These are phyloP conservation scores for Acanthamoeba lenticulata DNA, from an alignment of 208 protist genomes.

Conservation along the genomic window DNA sequence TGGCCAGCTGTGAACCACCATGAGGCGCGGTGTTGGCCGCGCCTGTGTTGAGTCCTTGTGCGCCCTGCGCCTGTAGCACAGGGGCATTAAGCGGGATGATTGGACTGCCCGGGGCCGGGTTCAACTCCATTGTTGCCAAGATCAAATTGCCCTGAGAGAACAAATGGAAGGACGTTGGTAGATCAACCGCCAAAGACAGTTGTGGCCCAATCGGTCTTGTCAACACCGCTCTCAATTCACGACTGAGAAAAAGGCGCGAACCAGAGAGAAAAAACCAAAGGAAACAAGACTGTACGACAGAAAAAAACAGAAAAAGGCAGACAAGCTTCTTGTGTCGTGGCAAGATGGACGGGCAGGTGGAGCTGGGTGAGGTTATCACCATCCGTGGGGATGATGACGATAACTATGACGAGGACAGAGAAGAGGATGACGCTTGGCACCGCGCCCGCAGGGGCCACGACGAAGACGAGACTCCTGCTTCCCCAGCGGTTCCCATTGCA, in stretches of 20 bases:
- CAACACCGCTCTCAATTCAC: no score
- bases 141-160: no score
- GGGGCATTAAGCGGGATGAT: neutral
- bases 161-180: no score
- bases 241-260: no score
- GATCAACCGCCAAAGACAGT: no score
- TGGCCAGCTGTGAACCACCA: neutral
- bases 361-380: neutral
- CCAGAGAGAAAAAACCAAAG: no score
- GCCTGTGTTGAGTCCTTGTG: neutral
- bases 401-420: neutral
- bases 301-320: no score
- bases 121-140: neutral
- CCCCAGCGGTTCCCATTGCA: neutral
- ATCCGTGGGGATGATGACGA: neutral
- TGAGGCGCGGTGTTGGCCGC: neutral
- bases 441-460: neutral
- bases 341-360: neutral
- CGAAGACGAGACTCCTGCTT: no score
- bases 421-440: slow-evolving; percentile 22
- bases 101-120: neutral
- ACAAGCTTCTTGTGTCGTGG: no score
- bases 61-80: neutral
- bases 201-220: no score
- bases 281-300: no score